Base-by-base conservation (phyloP, 805 yeast species). In the Yarrowia bubula region DNA sequence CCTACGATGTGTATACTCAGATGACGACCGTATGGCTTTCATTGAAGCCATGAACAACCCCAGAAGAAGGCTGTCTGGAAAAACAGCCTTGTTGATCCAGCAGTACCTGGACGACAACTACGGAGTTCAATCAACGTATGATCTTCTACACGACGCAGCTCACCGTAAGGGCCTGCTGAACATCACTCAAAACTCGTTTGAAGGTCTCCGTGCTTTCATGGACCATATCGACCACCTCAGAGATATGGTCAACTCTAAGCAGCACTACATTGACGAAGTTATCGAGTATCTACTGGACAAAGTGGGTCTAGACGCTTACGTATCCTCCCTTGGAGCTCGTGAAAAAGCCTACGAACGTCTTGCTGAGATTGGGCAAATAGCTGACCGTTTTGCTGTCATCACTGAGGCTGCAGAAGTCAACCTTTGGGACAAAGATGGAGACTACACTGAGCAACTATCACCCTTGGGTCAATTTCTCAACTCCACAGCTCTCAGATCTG, bases 11-110 rank as follows among this genome's bases (percentile, higher is more conserved):
- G 77, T 89, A 5, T 79, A 83, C 4, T 82, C 86, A 32, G 83
- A 81, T 28, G 73, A 76, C 62, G 96, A 91, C 71, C 76, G 81
- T 66, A 73, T 84, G 33, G 89, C 96, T 0, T 77, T 84, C 38
- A 68, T 83, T 38, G 75, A 90, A 38, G 79, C 87, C 0, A 67
- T 92, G 32, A 81, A 83, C 50, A 79, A 78, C 62, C 93, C 92
- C 0, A 78, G 84, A 41, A 76, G 87, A 65, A 92, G 95, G 0
- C 71, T 91, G 9, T 43, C 53, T 7, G 64, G 53, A 9, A 58
- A 58, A n/a, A 58, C 64, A 6, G 51, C 51, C 18, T 1, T 43
- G 41, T 3, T 35, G 8, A 33, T 58, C 33, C 17, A 6, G 1
- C 43, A 33, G 15, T 43, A 35, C 4, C 22, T 58, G 18, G 64